Base-by-base conservation (phyloP, 805 yeast genomes). In the Yamadazyma kitorensis region DNA sequence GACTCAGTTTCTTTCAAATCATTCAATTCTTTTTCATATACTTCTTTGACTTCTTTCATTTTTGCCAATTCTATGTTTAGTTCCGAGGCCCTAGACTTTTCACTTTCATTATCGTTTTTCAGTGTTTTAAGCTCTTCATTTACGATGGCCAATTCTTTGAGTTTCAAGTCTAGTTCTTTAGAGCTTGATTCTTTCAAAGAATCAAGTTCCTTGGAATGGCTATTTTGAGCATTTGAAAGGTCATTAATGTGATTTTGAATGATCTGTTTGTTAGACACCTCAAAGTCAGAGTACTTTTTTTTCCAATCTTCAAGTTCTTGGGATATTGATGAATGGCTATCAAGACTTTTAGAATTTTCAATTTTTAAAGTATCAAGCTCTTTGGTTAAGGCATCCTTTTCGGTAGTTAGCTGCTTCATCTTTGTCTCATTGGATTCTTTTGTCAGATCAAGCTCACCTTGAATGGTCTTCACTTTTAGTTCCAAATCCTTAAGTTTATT, bases 1-100 rank as follows among this genome's bases (percentile, higher is more conserved):
- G 37, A 31, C n/a, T 52, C 51, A 16, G 55, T 31, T 2, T 45
- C 46, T n/a, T 40, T 48, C 20, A 55, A 45, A n/a, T 49, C 49
- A 16, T 48, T 45, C 10, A 31, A n/a, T 17, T 22, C 5, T 24
- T 32, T 31, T 12, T 17, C 17, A 5, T 7, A 20, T 20, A 10
- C 10, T 7, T 7, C 22, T 10, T 7, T 7, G 22, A 13, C 21
- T 17, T n/a, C 28, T 20, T 17, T 31, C 35, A 17, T 16, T 28
- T 32, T 19, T 19, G 12, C 19, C 21, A 27, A 28, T 25, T 12
- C 22, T 17, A 4, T 26, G 12, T 4, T 21, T 24, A 16, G 27
- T 12, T 17, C 25, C 11, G 18, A 11, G 9, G 17, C 20, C 24
- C n/a, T 13, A 19, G 11, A 23, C 10, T 39, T 41, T 19, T 39